phyloP scores from a whole-genome alignment of 2,329 filamentous ascomycete species.

The Xylariaceae sp. region DNA sequence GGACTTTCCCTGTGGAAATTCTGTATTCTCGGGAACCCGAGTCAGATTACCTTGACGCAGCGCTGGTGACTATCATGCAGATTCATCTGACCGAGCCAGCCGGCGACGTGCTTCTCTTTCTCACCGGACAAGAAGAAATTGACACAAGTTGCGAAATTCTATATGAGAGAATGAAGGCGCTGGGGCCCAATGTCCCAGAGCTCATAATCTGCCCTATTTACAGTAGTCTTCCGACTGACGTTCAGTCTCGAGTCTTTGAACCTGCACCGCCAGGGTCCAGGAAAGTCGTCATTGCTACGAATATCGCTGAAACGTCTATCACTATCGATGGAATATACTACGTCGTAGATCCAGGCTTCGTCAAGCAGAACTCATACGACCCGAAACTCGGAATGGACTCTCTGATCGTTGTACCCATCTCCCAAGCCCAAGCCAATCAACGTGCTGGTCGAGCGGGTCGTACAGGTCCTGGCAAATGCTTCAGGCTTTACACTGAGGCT shows the following conservation, averaged over 20 bases:
- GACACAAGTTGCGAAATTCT: slow-evolving; percentile 92
- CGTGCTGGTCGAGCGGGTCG: slow-evolving; percentile 87
- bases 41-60: slow-evolving; percentile 90
- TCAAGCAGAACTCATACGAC: slow-evolving; percentile 97
- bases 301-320: slow-evolving; percentile 96
- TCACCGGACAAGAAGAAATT: slow-evolving; percentile 97
- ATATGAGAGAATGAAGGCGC: slow-evolving; percentile 91
- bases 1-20: slow-evolving; percentile 93
- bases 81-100: slow-evolving; percentile 91
- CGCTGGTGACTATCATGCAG: slow-evolving; percentile 96
- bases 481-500: slow-evolving; percentile 90
- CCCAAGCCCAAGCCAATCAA: slow-evolving; percentile 94
- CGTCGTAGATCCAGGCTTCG: slow-evolving; percentile 94
- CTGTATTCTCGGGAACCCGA: slow-evolving; percentile 95
- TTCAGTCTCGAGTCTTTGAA: slow-evolving; percentile 93
- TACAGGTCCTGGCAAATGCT: slow-evolving; percentile 94
- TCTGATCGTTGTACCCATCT: slow-evolving; percentile 91
- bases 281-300: slow-evolving; percentile 97
- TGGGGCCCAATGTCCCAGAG: slow-evolving; percentile 87
- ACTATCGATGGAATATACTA: slow-evolving; percentile 98
- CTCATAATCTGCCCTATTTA: slow-evolving; percentile 95
- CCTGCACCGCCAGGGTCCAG: slow-evolving; percentile 80
- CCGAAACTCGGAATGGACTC: slow-evolving; percentile 98
- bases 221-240: slow-evolving; percentile 86
- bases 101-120: slow-evolving; percentile 93